A percentile compares a stretch with the other conserved stretches of the same genome.
Conservation (phyloP, 176 grass and related monocot genomes). For the Pontederia crassipes region DNA sequence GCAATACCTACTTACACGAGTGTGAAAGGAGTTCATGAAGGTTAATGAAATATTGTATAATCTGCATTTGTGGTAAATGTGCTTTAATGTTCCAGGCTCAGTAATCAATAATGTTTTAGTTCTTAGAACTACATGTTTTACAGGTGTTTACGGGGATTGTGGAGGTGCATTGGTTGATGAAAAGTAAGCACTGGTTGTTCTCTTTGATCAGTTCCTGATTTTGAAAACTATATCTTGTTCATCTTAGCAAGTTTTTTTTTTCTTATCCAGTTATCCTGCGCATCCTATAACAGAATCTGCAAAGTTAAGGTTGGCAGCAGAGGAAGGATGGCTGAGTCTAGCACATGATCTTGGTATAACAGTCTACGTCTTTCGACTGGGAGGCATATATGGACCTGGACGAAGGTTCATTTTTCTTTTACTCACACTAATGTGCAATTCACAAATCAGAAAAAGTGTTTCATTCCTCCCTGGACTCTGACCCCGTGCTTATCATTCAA, state of each 20-base stretch:
- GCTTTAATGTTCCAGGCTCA: not conserved
- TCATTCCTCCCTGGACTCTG: too few relatives aligned
- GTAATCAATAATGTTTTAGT: not conserved
- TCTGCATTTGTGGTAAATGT: not conserved
- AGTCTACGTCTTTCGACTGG: slow-evolving; percentile 62
- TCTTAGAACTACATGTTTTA: not conserved
- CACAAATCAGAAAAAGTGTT: too few relatives aligned
- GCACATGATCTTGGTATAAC: slow-evolving; percentile 34
- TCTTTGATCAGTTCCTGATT: not conserved
- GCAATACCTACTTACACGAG: too few relatives aligned
- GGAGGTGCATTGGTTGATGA: slow-evolving; percentile 60
- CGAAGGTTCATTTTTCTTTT: slow-evolving; percentile 51
- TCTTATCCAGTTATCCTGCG: slow-evolving; percentile 41
- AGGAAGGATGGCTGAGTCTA: slow-evolving; percentile 61
- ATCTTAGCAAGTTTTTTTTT: not conserved
- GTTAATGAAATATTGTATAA: too few relatives aligned
- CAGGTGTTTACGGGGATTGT: slow-evolving; percentile 98
- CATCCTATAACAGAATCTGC: slow-evolving; percentile 48
- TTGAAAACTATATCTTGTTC: not conserved
- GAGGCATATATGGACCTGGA: slow-evolving; percentile 89
- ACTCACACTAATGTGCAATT: not conserved
- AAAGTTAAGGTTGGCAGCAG: slow-evolving; percentile 55
- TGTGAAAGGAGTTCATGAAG: too few relatives aligned
- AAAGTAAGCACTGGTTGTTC: slow-evolving; percentile 36
- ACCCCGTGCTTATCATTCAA: too few relatives aligned